These are phyloP conservation scores for Trypanosoma avium DNA, from an alignment of 208 protist species.

Conservation along the genomic window DNA sequence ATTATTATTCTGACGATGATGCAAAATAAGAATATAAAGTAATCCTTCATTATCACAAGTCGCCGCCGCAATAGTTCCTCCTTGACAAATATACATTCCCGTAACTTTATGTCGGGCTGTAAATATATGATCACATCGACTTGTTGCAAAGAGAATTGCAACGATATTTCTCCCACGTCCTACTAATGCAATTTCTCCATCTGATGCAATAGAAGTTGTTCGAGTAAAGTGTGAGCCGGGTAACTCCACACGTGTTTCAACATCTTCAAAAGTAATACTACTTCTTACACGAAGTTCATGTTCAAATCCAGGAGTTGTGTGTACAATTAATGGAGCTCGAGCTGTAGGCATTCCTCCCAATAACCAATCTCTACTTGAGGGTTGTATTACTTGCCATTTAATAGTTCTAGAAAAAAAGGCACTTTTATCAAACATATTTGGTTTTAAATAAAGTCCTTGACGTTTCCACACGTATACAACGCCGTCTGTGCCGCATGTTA, in stretches of 20 bases:
- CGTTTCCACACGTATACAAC: slow-evolving; percentile 62
- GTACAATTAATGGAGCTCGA: slow-evolving; percentile 8
- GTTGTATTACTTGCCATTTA: slow-evolving; percentile 27
- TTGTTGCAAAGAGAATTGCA: slow-evolving; percentile 20
- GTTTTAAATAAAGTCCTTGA: slow-evolving; percentile 14
- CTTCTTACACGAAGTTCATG: slow-evolving; percentile 19
- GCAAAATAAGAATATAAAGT: slow-evolving; percentile 40
- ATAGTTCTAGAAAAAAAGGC: slow-evolving; percentile 14
- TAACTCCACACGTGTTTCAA: slow-evolving; percentile 13
- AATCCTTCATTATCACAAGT: slow-evolving; percentile 27
- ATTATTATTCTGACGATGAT: no score
- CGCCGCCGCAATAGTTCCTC: slow-evolving; percentile 10
- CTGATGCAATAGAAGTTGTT: slow-evolving; percentile 24
- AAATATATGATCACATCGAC: slow-evolving; percentile 15
- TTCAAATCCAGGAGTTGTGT: slow-evolving; percentile 27
- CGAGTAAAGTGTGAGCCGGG: slow-evolving; percentile 10
- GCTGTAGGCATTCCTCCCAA: slow-evolving; percentile 1
- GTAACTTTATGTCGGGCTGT: slow-evolving; percentile 16
- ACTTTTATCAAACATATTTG: slow-evolving; percentile 6
- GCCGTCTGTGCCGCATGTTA: slow-evolving; percentile 55
- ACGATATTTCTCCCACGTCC: slow-evolving; percentile 37
- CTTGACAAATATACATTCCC: slow-evolving; percentile 3
- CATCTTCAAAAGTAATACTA: slow-evolving; percentile 24
- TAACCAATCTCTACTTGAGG: slow-evolving; percentile 21
- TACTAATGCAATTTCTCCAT: slow-evolving; percentile 26